Evolutionary conservation across 208 protist species (phyloP), one percentile per base, ranked within the genome.

Genomic region (Leishmania braziliensis): DNA sequence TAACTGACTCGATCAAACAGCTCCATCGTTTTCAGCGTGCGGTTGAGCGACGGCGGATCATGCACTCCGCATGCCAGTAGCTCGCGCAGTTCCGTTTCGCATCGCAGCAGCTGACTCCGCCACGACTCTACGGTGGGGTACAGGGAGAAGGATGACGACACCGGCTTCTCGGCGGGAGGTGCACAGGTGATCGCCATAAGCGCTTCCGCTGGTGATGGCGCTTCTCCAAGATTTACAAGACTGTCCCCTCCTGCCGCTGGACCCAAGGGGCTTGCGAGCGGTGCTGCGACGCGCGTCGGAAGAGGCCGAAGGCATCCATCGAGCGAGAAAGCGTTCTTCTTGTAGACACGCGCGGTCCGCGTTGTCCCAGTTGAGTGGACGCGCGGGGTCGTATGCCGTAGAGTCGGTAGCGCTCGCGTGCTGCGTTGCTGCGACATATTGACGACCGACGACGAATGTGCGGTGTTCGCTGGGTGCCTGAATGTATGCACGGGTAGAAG

Each of bases 21-120:
- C 54, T 86, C 70, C 56, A 98, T 58, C 16, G 88, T 85, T 48
- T 88, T 80, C 53, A 90, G 81, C 23, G 92, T 86, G 4, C 91
- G 88, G 2, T 66, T 46, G 3, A 88, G 80, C 1, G 87, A 83
- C 3, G 93, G 95, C 14, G 93, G 92, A 33, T 81, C 75, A 0
- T 84, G 78, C n/a, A 88, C 86, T 48, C 84, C 87, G 48, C 90
- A 62, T 39, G 84, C 82, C 5, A 95, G 88, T 2, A 98, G 78
- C 84, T 97, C 95, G 5, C 92, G 89, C 72, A 97, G 78, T 36
- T 90, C 88, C 6, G 92, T 90, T 84, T 98, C 95, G 75, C 91
- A 95, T 39, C 88, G 78, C 36, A 98, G 89, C 56, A 98, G 84
- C 0, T 77, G 68, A 79, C 95, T 98, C 5, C 93, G 92, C 92